phyloP scores from a whole-genome alignment of 2,329 filamentous ascomycete species.

The Diaporthe sp. region DNA sequence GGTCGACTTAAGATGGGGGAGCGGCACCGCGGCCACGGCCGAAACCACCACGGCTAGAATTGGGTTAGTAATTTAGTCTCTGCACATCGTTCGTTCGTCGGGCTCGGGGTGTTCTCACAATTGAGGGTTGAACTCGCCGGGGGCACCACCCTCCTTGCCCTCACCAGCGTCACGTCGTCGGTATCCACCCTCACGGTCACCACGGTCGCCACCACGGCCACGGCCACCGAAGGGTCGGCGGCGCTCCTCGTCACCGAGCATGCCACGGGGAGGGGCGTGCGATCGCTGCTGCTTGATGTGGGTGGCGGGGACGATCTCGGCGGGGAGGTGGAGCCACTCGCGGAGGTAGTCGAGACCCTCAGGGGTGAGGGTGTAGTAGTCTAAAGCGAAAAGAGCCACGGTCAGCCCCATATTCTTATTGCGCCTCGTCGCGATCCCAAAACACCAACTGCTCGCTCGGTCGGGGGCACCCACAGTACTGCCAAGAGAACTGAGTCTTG shows the following conservation, averaged over 20 bases:
- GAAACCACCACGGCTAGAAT: constrained; percentile 80
- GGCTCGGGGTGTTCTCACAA: constrained; percentile 71
- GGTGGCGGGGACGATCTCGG: constrained; percentile 98
- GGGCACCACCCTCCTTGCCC: constrained; percentile 92
- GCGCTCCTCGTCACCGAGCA: constrained; percentile 90
- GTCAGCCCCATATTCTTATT: constrained; percentile 5
- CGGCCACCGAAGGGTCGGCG: constrained; percentile 85
- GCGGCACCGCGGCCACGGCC: constrained; percentile 88
- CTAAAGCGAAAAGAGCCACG: constrained; percentile 12
- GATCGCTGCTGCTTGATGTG: constrained; percentile 99
- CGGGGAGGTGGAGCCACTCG: constrained; percentile 99
- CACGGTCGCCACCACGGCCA: constrained; percentile 77
- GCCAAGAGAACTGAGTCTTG: constrained; percentile 99
- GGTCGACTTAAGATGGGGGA: constrained; percentile 73
- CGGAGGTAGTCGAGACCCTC: constrained; percentile 99
- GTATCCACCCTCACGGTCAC: constrained; percentile 91
- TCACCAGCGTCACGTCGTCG: constrained; percentile 88
- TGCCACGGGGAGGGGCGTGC: constrained; percentile 97
- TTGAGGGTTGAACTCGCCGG: constrained; percentile 91
- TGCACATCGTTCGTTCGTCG: constrained; percentile 42
- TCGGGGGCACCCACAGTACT: constrained; percentile 73
- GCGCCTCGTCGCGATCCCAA: neutral
- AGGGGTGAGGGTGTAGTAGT: constrained; percentile 99
- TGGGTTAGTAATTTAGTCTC: constrained; percentile 56
- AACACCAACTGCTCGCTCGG: neutral